Conservation (phyloP, 1,139 yeast species). For the Pneumocystis murina region DNA sequence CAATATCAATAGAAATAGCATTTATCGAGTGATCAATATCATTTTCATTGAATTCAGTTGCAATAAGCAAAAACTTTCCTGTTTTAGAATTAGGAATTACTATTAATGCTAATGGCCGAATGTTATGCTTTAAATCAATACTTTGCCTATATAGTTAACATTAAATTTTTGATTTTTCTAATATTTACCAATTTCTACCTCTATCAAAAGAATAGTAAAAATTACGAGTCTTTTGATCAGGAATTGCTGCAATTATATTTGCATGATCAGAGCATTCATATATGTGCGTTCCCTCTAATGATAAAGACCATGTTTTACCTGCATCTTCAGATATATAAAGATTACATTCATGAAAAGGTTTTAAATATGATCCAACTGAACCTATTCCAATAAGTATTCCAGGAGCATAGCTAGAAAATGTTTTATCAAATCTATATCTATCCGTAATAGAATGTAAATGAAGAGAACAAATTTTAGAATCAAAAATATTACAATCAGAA, state of each 20-base stretch:
- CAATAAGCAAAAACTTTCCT: constrained; percentile 42
- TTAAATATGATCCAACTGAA: constrained; percentile 21
- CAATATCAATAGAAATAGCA: constrained; percentile 44
- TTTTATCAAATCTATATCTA: constrained; percentile 40
- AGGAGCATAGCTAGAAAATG: constrained; percentile 47
- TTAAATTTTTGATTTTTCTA: neutral
- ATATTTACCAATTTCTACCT: constrained; percentile 45
- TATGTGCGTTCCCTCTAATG: constrained; percentile 39
- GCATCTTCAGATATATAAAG: constrained; percentile 60
- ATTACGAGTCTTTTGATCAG: constrained; percentile 22
- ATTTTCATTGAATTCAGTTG: constrained; percentile 26
- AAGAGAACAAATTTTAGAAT: constrained; percentile 38
- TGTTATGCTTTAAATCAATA: constrained; percentile 33
- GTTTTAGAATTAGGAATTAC: constrained; percentile 69
- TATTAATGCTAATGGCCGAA: constrained; percentile 35
- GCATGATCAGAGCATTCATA: constrained; percentile 72
- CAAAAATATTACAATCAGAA: constrained; percentile 25
- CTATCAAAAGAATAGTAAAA: constrained; percentile 54
- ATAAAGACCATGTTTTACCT: constrained; percentile 54
- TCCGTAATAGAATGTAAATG: constrained; percentile 40
- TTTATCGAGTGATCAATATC: constrained; percentile 16
- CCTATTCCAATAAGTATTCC: constrained; percentile 47
- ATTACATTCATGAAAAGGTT: constrained; percentile 20
- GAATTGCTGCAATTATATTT: constrained; percentile 52
- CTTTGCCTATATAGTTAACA: constrained; percentile 16